A percentile compares a stretch with the other conserved stretches of the same genome.
Evolutionary conservation across 257 asterid genomes (phyloP).

Genomic region (Solanum corneliomulleri): DNA sequence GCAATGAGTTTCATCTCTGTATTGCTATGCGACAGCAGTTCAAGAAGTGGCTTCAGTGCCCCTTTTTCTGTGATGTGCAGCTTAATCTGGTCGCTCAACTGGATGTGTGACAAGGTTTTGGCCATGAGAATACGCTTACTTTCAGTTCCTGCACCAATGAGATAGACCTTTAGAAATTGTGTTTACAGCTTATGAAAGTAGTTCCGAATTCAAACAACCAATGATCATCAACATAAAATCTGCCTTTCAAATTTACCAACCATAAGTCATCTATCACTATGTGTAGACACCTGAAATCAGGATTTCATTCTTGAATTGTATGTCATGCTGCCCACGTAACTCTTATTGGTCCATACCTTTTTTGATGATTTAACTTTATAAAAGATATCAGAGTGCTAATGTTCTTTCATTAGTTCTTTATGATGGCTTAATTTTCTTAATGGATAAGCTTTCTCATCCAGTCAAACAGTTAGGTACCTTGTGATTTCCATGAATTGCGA

Average conservation of each 20-base stretch:
- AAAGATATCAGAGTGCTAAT: neutral
- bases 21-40: conserved; percentile 16
- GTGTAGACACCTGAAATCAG: neutral
- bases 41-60: conserved; percentile 31
- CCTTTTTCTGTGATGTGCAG: conserved; percentile 21
- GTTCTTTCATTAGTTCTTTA: neutral
- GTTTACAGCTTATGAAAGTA: neutral
- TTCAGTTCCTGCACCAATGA: conserved; percentile 11
- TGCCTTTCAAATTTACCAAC: neutral
- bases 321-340: neutral
- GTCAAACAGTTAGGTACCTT: neutral
- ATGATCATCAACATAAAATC: neutral
- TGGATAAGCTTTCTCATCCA: neutral
- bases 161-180: neutral
- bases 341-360: neutral
- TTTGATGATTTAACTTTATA: neutral
- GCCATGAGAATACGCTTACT: conserved; percentile 22
- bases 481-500: neutral
- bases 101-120: conserved; percentile 21
- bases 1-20: conserved; percentile 17
- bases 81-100: conserved; percentile 37
- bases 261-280: neutral
- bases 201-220: neutral
- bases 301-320: neutral
- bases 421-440: neutral